A percentile compares a stretch with the other conserved stretches of the same genome.
Evolutionary conservation across 441 rosid genomes (phyloP).

Genomic region (Hypseocharis bilobata): DNA sequence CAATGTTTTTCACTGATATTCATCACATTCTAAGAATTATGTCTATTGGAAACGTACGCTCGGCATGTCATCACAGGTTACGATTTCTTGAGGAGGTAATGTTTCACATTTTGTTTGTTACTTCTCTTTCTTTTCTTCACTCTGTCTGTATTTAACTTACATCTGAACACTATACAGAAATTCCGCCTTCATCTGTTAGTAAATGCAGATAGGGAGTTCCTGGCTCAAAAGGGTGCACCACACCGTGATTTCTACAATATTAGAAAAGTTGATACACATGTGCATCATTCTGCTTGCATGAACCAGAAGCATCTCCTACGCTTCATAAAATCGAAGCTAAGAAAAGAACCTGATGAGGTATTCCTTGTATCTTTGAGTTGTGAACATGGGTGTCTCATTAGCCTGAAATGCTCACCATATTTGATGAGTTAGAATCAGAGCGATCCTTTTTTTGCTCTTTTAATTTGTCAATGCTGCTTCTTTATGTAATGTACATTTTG

Average conservation of each 20-base stretch:
- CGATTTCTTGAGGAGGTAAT: conserved; percentile 57
- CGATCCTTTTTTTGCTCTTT: neutral
- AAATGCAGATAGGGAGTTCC: conserved; percentile 57
- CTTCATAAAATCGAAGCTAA: conserved; percentile 61
- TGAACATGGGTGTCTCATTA: neutral
- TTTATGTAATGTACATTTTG: neutral
- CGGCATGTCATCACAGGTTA: conserved; percentile 55
- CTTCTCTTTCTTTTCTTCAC: neutral
- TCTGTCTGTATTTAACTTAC: conserved; percentile 20
- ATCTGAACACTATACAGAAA: conserved; percentile 37
- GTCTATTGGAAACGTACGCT: conserved; percentile 59
- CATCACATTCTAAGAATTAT: conserved; percentile 46
- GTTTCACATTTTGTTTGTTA: conserved; percentile 8
- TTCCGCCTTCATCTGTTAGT: conserved; percentile 60
- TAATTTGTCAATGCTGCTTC: neutral
- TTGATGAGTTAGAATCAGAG: conserved; percentile 1
- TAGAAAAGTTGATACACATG: conserved; percentile 70
- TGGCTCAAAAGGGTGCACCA: conserved; percentile 65
- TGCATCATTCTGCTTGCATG: conserved; percentile 79
- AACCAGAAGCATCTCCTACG: conserved; percentile 68
- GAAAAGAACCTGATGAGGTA: conserved; percentile 70
- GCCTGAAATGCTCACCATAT: neutral
- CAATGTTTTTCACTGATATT: conserved; percentile 58
- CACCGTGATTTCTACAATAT: conserved; percentile 71
- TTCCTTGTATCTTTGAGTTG: conserved; percentile 8